A percentile compares a stretch with the other conserved stretches of the same genome.
phyloP scores from a whole-genome alignment of 2,329 filamentous ascomycete genomes.

The Malbranchea zuffiana region DNA sequence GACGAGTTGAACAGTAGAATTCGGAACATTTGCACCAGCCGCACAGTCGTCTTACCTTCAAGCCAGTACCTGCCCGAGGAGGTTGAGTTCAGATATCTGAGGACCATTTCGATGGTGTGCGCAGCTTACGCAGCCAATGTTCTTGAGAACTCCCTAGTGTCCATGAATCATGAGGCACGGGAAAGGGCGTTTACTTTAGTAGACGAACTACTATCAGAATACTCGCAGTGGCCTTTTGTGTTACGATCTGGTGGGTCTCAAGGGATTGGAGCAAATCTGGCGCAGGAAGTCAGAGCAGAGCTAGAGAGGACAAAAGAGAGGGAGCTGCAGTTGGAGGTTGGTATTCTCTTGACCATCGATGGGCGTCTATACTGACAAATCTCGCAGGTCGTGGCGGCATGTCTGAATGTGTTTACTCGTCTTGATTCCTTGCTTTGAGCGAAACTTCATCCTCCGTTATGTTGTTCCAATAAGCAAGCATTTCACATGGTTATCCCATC shows the following conservation, averaged over 20 bases:
- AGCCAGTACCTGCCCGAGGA: slow-evolving; percentile 88
- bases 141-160: slow-evolving; percentile 91
- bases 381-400: slow-evolving; percentile 69
- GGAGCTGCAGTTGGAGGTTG: slow-evolving; percentile 92
- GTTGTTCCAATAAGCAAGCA: slow-evolving; percentile 2
- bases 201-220: slow-evolving; percentile 88
- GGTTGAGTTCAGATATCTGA: slow-evolving; percentile 83
- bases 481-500: slow-evolving; percentile 6
- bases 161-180: slow-evolving; percentile 82
- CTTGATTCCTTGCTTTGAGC: slow-evolving; percentile 81
- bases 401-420: slow-evolving; percentile 91
- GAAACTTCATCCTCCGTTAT: slow-evolving; percentile 5
- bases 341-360: slow-evolving; percentile 20
- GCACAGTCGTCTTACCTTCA: slow-evolving; percentile 78
- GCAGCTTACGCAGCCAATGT: slow-evolving; percentile 97
- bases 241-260: slow-evolving; percentile 63
- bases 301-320: slow-evolving; percentile 78
- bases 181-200: slow-evolving; percentile 95
- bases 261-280: slow-evolving; percentile 85
- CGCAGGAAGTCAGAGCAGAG: slow-evolving; percentile 78
- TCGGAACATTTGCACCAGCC: slow-evolving; percentile 81
- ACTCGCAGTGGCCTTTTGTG: slow-evolving; percentile 95
- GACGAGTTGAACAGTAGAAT: slow-evolving; percentile 92
- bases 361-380: slow-evolving; percentile 18
- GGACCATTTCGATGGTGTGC: slow-evolving; percentile 93